A percentile compares a stretch with the other conserved stretches of the same genome.
Conservation (phyloP, 208 protist genomes). For the Crithidia mellificae region DNA sequence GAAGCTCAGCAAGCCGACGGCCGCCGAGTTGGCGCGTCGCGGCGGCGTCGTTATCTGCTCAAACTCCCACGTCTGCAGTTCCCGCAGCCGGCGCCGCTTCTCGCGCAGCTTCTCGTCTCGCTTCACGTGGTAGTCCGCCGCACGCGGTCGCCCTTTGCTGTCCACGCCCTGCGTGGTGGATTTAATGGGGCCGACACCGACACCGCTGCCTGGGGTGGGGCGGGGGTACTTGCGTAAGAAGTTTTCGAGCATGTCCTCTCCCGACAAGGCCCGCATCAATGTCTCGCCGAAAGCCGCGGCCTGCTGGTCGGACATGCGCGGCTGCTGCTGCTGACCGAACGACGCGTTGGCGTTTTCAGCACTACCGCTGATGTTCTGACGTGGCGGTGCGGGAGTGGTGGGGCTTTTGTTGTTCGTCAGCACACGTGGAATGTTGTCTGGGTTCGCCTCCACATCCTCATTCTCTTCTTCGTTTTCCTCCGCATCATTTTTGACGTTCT, state of each 20-base stretch:
- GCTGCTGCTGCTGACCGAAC: constrained; percentile 7
- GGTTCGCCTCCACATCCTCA: too few species aligned
- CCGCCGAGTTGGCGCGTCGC: constrained; percentile 32
- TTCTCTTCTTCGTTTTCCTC: too few species aligned
- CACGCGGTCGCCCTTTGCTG: neutral
- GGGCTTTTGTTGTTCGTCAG: constrained; percentile 14
- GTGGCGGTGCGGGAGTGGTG: neutral
- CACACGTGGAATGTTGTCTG: neutral
- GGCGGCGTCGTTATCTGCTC: neutral
- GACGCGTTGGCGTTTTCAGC: neutral
- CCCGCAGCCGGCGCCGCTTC: constrained; percentile 8
- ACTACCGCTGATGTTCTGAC: neutral
- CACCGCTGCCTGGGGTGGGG: constrained; percentile 14
- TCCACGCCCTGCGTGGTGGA: constrained; percentile 15
- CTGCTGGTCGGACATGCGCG: neutral
- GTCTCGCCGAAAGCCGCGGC: neutral
- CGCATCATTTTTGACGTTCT: too few species aligned
- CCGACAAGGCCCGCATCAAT: neutral
- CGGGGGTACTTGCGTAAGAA: constrained; percentile 23
- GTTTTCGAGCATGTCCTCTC: constrained; percentile 16
- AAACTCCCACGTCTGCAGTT: constrained; percentile 4
- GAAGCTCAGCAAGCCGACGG: constrained; percentile 49
- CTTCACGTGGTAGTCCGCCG: constrained; percentile 1
- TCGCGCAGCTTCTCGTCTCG: neutral
- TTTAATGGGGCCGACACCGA: constrained; percentile 15